phyloP scores from a whole-genome alignment of 2,329 filamentous ascomycete genomes.

The Cercospora canescens region DNA sequence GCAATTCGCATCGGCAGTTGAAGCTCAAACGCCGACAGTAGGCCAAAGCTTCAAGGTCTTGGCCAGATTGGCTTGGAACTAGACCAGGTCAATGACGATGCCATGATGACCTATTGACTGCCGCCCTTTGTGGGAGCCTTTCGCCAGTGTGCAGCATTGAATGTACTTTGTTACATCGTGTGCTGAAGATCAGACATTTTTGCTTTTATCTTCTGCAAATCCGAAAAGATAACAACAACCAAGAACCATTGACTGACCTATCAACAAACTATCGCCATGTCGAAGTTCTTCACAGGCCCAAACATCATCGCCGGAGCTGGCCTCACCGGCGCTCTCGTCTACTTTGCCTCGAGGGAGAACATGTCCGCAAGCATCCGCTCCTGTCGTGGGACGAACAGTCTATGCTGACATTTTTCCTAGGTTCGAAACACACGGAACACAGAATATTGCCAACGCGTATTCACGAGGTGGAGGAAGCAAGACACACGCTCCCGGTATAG shows the following conservation, averaged over 20 bases:
- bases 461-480: constrained; percentile 37
- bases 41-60: background rate
- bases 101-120: background rate
- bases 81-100: constrained; percentile 6
- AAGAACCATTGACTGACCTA: background rate
- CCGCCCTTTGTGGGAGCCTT: background rate
- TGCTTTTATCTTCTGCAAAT: background rate
- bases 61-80: background rate
- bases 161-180: background rate
- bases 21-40: background rate
- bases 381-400: background rate
- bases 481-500: constrained; percentile 37
- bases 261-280: constrained; percentile 21
- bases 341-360: constrained; percentile 19
- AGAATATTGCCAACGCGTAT: constrained; percentile 37
- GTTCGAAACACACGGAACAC: constrained; percentile 37
- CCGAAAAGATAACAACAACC: constrained; percentile 1
- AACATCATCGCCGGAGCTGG: constrained; percentile 34
- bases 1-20: background rate
- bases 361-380: background rate
- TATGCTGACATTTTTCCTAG: background rate
- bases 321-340: constrained; percentile 26
- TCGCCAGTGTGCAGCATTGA: background rate
- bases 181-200: background rate
- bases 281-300: constrained; percentile 25